Evolutionary conservation across 768 basidiomycete genomes (phyloP).

Genomic region (Pisolithus microcarpus): DNA sequence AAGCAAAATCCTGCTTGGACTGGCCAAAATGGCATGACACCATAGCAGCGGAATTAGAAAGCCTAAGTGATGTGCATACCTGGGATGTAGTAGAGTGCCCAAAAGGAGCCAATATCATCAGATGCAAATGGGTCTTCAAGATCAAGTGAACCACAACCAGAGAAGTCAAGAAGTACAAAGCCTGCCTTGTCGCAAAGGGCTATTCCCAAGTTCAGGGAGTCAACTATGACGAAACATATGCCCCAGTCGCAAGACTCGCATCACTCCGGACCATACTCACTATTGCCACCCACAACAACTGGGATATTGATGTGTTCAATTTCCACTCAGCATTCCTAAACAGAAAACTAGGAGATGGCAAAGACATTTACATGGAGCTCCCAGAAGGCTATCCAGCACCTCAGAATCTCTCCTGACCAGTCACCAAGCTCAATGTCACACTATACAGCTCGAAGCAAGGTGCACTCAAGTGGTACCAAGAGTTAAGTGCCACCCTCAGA

Average conservation of each 20-base stretch:
- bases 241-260: no score
- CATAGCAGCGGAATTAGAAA: no score
- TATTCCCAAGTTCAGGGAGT: no score
- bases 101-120: no score
- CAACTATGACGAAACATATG: no score
- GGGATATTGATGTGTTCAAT: slow-evolving; percentile 36
- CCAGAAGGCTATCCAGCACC: background rate
- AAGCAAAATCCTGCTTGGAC: background rate
- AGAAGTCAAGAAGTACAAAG: slow-evolving; percentile 17
- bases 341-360: slow-evolving; percentile 26
- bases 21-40: no score
- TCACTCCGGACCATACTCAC: slow-evolving; percentile 2
- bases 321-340: slow-evolving; percentile 37
- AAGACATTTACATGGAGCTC: slow-evolving; percentile 19
- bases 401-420: background rate
- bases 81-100: no score
- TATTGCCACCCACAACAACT: slow-evolving; percentile 13
- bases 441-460: background rate
- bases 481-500: background rate
- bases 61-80: no score
- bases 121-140: slow-evolving; percentile 39
- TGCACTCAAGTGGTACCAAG: no score
- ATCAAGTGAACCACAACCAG: slow-evolving; percentile 33
- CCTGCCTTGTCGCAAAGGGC: background rate
- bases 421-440: background rate